Conservation (phyloP, 106 monocot species). For the Allium sativum region DNA sequence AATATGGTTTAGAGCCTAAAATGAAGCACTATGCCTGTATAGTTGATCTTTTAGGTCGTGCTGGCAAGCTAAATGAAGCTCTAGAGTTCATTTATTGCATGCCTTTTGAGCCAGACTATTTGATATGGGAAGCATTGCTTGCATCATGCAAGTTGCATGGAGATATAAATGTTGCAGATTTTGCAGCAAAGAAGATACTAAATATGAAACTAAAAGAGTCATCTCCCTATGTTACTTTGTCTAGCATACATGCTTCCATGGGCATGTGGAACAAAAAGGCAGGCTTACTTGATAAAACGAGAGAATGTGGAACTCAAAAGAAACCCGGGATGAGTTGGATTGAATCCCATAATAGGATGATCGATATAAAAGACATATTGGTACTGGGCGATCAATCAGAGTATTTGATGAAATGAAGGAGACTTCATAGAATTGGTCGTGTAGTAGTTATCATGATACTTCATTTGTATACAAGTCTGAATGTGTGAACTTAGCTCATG, state of each 20-base stretch:
- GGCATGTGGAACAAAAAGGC: slow-evolving; percentile 33
- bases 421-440: too few species aligned
- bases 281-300: slow-evolving; percentile 10
- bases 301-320: slow-evolving; percentile 22
- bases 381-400: slow-evolving; percentile 7
- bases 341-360: slow-evolving; percentile 18
- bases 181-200: slow-evolving; percentile 43
- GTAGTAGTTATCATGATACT: too few species aligned
- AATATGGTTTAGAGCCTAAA: slow-evolving; percentile 33
- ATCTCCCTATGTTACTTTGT: slow-evolving; percentile 30
- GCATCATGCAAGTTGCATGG: slow-evolving; percentile 54
- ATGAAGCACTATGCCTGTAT: slow-evolving; percentile 63
- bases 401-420: neutral
- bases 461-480: too few species aligned
- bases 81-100: slow-evolving; percentile 36
- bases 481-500: too few species aligned
- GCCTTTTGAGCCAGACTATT: slow-evolving; percentile 26
- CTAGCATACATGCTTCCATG: slow-evolving; percentile 37
- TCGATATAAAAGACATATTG: slow-evolving; percentile 6
- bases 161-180: slow-evolving; percentile 24
- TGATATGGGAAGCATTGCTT: slow-evolving; percentile 61
- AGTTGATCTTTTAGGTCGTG: slow-evolving; percentile 55
- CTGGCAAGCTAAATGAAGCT: slow-evolving; percentile 42
- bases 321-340: slow-evolving; percentile 42
- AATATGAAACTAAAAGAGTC: slow-evolving; percentile 26